phyloP scores from a whole-genome alignment of 306 rosid genomes.

The Cucumis melo region DNA sequence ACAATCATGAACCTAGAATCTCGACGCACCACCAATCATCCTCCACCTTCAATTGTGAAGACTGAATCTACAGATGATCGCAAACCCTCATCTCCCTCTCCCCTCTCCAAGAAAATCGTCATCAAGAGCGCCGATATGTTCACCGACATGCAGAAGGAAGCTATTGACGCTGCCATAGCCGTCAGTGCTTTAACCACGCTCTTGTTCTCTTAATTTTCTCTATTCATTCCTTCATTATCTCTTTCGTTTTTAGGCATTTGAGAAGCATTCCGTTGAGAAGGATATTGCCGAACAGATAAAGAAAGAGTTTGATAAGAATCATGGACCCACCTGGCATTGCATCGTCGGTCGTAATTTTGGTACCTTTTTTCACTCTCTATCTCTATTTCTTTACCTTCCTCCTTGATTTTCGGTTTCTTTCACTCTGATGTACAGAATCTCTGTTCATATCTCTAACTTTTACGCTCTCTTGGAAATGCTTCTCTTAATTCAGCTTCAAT shows the following conservation, averaged over 20 bases:
- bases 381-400: neutral
- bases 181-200: conserved; percentile 18
- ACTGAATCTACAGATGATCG: conserved; percentile 48
- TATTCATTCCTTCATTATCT: neutral
- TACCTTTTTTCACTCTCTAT: conserved; percentile 10
- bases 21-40: conserved; percentile 23
- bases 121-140: conserved; percentile 93
- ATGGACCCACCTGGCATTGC: conserved; percentile 98
- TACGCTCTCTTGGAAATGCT: neutral
- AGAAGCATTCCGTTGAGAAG: conserved; percentile 74
- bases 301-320: conserved; percentile 81
- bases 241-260: conserved; percentile 48
- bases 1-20: conserved; percentile 49
- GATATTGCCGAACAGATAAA: conserved; percentile 86
- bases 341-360: conserved; percentile 96
- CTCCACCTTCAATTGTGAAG: conserved; percentile 30
- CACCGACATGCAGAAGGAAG: conserved; percentile 79
- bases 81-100: conserved; percentile 35
- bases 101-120: conserved; percentile 49
- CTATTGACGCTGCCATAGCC: conserved; percentile 74
- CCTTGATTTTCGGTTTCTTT: neutral
- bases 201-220: neutral
- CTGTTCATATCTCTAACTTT: neutral
- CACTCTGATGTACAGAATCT: neutral
- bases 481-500: neutral